Conservation (phyloP, 176 grass and related monocot species). For the Phoenix dactylifera region DNA sequence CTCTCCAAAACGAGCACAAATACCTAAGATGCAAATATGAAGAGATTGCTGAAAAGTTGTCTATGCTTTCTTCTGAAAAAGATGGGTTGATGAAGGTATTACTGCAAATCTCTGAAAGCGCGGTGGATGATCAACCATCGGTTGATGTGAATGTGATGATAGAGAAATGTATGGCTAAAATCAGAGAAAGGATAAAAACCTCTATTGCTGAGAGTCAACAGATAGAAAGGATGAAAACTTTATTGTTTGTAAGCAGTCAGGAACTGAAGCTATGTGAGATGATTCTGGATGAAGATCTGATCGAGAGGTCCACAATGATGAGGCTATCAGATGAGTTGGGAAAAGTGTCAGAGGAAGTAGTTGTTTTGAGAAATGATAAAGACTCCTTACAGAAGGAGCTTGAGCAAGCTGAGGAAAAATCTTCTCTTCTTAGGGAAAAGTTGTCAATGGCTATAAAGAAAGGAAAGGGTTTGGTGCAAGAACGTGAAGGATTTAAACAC, state of each 20-base stretch:
- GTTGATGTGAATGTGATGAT: conserved; percentile 33
- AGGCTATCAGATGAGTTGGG: conserved; percentile 36
- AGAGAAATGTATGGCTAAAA: conserved; percentile 41
- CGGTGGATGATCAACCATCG: conserved; percentile 31
- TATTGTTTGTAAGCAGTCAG: conserved; percentile 55
- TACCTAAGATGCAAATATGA: conserved; percentile 53
- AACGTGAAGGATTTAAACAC: conserved; percentile 82
- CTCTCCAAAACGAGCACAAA: conserved; percentile 59
- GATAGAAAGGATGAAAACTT: conserved; percentile 51
- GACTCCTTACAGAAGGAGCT: conserved; percentile 67
- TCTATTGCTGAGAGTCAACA: conserved; percentile 32
- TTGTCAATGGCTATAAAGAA: conserved; percentile 96
- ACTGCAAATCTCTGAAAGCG: conserved; percentile 48
- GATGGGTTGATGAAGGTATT: conserved; percentile 57
- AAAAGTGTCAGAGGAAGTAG: conserved; percentile 36
- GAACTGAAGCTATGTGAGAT: conserved; percentile 58
- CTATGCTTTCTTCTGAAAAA: conserved; percentile 45
- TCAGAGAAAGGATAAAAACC: conserved; percentile 38
- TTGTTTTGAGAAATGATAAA: conserved; percentile 64
- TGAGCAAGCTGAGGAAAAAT: conserved; percentile 69
- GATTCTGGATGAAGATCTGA: conserved; percentile 70
- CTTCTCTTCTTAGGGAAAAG: conserved; percentile 87
- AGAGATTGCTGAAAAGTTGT: conserved; percentile 35
- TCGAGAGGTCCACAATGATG: conserved; percentile 35
- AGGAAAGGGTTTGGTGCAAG: conserved; percentile 91